A percentile compares a stretch with the other conserved stretches of the same genome.
Conservation (phyloP, 2,329 filamentous ascomycete genomes). For the Botryotinia calthae region DNA sequence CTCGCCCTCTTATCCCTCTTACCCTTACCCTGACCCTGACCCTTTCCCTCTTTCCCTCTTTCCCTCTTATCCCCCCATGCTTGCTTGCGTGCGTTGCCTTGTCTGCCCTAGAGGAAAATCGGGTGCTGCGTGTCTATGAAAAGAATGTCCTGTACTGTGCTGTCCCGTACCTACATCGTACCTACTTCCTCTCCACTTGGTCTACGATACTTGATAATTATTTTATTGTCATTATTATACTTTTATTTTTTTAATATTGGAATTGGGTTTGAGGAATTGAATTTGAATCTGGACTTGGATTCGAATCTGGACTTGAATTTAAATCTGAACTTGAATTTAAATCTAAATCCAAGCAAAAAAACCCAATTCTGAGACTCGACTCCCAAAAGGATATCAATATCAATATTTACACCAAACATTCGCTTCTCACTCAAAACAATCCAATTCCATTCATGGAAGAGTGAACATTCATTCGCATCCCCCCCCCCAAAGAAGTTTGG, state of each 20-base stretch:
- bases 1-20: no score
- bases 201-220: neutral
- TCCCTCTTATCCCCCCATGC: neutral
- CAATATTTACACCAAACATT: neutral
- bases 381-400: neutral
- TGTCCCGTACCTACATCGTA: neutral
- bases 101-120: neutral
- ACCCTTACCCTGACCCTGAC: no score
- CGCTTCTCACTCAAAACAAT: neutral
- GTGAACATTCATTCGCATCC: constrained; percentile 16
- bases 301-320: no score
- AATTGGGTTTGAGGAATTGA: neutral
- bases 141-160: neutral
- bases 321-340: neutral
- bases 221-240: neutral
- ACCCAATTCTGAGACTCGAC: neutral
- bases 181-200: neutral
- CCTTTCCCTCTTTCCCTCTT: no score
- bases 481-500: neutral
- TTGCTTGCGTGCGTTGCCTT: neutral
- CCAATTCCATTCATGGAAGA: constrained; percentile 12
- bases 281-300: neutral
- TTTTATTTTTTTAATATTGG: neutral
- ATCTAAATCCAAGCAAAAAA: neutral
- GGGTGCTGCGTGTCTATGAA: neutral